phyloP scores from a whole-genome alignment of 176 grass and related monocot genomes.

The Bothriochloa decipiens region DNA sequence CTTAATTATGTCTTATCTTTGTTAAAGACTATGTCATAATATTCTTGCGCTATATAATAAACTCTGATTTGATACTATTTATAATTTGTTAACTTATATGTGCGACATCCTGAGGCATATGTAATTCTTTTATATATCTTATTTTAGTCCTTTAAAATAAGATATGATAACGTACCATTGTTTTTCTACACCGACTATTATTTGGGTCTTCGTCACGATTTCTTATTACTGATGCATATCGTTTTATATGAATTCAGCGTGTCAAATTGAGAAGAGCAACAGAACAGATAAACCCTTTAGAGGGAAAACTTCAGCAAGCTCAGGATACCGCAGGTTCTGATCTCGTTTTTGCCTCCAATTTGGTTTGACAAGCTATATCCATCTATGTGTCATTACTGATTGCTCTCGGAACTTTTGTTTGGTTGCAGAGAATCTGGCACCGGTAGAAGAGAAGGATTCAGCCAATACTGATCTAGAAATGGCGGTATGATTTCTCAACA shows the following conservation, averaged over 20 bases:
- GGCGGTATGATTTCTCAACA: slow-evolving; percentile 61
- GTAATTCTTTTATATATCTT: no score
- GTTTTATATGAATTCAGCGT: slow-evolving; percentile 51
- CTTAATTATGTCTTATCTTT: no score
- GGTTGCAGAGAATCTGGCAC: slow-evolving; percentile 72
- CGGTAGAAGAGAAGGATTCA: slow-evolving; percentile 64
- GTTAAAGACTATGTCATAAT: no score
- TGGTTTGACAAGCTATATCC: slow-evolving; percentile 10
- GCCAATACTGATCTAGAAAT: slow-evolving; percentile 82
- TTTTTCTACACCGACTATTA: slow-evolving; percentile 28
- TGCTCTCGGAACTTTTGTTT: slow-evolving; percentile 31
- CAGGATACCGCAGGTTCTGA: slow-evolving; percentile 57
- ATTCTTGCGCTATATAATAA: no score
- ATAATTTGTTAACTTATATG: no score
- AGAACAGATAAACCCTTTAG: slow-evolving; percentile 82
- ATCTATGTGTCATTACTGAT: slow-evolving; percentile 38
- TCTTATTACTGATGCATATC: slow-evolving; percentile 28
- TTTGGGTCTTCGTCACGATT: slow-evolving; percentile 22
- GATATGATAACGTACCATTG: not conserved
- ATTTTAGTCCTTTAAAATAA: no score
- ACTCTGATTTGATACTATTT: no score
- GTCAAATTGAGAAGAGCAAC: slow-evolving; percentile 74
- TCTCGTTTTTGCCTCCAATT: not conserved
- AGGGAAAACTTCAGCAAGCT: slow-evolving; percentile 80
- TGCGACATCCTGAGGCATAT: no score